Evolutionary conservation across 2,329 filamentous ascomycete species (phyloP).

Genomic region (Colletotrichum sp.): DNA sequence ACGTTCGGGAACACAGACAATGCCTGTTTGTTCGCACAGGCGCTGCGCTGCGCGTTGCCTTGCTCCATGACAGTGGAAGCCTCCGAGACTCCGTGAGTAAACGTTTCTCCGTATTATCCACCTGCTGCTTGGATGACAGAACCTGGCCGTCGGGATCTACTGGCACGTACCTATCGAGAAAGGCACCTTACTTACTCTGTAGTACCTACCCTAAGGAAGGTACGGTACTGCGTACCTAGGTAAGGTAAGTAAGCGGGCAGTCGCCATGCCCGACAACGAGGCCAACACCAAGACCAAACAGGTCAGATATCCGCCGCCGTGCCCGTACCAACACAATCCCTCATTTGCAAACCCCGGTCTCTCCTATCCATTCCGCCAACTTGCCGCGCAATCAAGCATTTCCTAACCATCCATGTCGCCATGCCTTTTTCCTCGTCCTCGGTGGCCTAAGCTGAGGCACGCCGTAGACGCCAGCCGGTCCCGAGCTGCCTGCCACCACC

Average conservation of each 20-base stretch:
- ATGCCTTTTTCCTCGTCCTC: not conserved
- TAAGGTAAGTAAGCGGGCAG: not conserved
- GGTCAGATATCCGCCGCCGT: conserved; percentile 13
- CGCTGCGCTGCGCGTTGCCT: not conserved
- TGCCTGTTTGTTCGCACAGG: not conserved
- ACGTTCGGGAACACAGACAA: not conserved
- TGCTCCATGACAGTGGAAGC: not conserved
- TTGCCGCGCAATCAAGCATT: conserved; percentile 11
- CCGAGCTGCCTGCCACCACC: not conserved
- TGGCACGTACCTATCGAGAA: not conserved
- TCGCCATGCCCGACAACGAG: not conserved
- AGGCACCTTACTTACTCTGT: not conserved
- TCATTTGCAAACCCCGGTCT: not conserved
- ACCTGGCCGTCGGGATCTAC: not conserved
- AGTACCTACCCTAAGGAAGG: too few relatives aligned
- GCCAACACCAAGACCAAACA: conserved; percentile 9
- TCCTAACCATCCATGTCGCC: not conserved
- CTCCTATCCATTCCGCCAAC: not conserved
- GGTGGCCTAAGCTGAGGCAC: not conserved
- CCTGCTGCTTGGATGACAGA: not conserved
- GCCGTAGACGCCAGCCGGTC: not conserved
- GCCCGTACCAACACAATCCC: not conserved
- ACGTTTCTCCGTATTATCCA: not conserved
- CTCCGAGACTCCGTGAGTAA: not conserved
- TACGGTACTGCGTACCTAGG: not conserved